Evolutionary conservation across 371 early-diverging fungal genomes (phyloP), one percentile per base, ranked within the genome.

Genomic region (Mortierella sp.): DNA sequence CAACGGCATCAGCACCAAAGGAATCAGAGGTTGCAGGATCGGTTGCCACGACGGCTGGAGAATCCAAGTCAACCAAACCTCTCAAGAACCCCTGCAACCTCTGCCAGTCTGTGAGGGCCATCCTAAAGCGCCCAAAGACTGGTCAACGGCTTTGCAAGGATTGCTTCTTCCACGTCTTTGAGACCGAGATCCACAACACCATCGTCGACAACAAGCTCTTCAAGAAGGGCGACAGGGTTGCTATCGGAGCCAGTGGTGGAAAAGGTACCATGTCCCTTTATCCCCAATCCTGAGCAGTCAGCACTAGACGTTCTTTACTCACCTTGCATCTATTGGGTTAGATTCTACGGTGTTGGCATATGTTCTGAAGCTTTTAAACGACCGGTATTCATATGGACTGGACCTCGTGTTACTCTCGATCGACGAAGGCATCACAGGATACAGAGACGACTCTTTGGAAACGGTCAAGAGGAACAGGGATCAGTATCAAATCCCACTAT

Each of bases 381-480:
- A 96, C 59, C 89, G 95, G 41, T 90, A 99, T 83, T 82, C 91
- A 57, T 99, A 99, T 79, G 96, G 96, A 1, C 81, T 99, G 13
- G 94, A 98, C 52, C 81, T 99, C 41, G 93, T 89, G 46, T 82
- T 99, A 28, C 82, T 99, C 13, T 96, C 98, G 21, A 91, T 99
- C n/a, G 99, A 99, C 84, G 99, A 99, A 85, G 99, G 99, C 27
- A 99, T 99, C 65, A 89, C 94, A 10, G 99, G 99, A 39, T 99
- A 99, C 80, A 86, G 99, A 70, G 99, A 99, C 82, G 96, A 99
- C 80, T 98, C 98, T 3, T 86, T 99, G 24, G 98, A 98, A 85
- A 97, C 98, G 1, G 99, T 99, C 25, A 95, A 96, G 80, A 83
- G 96, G 58, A 99, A 99, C 79, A 90, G 96, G 71, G 86, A 92